These are phyloP conservation scores for Ascochyta clinopodiicola DNA, from an alignment of 2,329 filamentous ascomycete species.

Conservation along the genomic window DNA sequence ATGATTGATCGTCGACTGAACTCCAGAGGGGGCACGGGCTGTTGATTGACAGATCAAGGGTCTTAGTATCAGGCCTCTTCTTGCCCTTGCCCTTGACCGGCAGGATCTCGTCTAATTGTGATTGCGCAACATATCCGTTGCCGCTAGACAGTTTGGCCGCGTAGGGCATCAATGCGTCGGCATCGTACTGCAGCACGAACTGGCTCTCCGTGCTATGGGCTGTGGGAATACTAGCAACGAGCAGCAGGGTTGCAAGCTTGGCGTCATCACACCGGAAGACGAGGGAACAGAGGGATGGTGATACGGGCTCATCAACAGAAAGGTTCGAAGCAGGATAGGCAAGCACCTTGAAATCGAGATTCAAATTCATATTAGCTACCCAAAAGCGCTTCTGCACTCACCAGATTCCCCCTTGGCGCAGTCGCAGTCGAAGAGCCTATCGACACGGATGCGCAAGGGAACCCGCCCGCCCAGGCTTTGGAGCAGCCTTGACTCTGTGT, in stretches of 20 bases:
- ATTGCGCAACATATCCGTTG: not conserved
- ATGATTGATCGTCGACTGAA: not conserved
- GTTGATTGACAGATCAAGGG: conserved; percentile 5
- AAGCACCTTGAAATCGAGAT: conserved; percentile 15
- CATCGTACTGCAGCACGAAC: conserved; percentile 20
- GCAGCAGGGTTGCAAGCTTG: conserved; percentile 16
- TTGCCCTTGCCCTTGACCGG: conserved; percentile 7
- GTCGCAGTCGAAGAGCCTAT: not conserved
- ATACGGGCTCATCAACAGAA: conserved; percentile 1
- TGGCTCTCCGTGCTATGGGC: not conserved
- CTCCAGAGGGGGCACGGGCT: not conserved
- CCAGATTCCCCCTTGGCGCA: conserved; percentile 15
- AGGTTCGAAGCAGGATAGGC: conserved; percentile 16
- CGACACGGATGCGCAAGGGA: conserved; percentile 11
- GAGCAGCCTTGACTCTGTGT: conserved; percentile 21
- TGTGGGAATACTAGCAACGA: conserved; percentile 4
- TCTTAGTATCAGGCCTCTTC: conserved; percentile 18
- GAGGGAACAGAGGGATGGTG: conserved; percentile 14
- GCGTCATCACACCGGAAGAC: conserved; percentile 16
- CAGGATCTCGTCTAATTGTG: conserved; percentile 11
- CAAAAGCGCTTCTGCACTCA: conserved; percentile 7
- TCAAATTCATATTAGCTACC: conserved; percentile 20
- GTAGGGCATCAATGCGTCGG: conserved; percentile 2
- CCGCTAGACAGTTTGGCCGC: not conserved
- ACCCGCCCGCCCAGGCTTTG: conserved; percentile 22